Evolutionary conservation across 164 flowering plant genomes (phyloP).

Genomic region (Liriodendron chinense): DNA sequence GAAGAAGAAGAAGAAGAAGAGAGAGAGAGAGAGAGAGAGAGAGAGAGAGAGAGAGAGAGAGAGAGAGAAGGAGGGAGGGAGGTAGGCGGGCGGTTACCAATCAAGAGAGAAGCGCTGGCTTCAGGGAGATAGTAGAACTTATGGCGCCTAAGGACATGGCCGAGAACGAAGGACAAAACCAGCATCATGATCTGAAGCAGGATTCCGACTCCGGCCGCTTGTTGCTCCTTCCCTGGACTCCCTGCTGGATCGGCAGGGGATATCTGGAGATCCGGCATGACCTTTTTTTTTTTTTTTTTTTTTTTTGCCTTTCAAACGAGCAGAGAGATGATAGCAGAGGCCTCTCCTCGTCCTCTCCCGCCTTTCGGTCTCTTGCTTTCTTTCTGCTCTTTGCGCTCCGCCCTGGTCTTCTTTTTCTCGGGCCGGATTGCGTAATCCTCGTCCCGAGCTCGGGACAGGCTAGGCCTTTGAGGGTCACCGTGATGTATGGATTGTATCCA

Average conservation of each 20-base stretch:
- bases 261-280: conserved; percentile 30
- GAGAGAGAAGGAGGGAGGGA: neutral
- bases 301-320: too few relatives aligned
- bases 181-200: conserved; percentile 99
- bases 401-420: too few relatives aligned
- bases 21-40: too few relatives aligned
- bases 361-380: too few relatives aligned
- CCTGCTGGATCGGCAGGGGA: conserved; percentile 49
- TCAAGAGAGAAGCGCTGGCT: conserved; percentile 95
- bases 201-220: conserved; percentile 96
- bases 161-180: conserved; percentile 91
- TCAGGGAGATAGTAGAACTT: conserved; percentile 89
- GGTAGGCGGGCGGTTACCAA: conserved; percentile 41
- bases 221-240: conserved; percentile 81
- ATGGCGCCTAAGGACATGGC: conserved; percentile 91
- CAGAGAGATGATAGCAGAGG: too few relatives aligned
- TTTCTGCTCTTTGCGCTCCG: too few relatives aligned
- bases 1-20: neutral
- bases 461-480: too few relatives aligned
- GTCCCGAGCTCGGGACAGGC: too few relatives aligned
- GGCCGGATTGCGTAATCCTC: too few relatives aligned
- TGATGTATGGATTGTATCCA: too few relatives aligned
- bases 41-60: neutral
- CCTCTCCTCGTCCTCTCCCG: too few relatives aligned
- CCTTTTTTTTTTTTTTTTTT: neutral